Base-by-base conservation (phyloP, 495 filamentous ascomycete genomes). In the Daldinia childiae region DNA sequence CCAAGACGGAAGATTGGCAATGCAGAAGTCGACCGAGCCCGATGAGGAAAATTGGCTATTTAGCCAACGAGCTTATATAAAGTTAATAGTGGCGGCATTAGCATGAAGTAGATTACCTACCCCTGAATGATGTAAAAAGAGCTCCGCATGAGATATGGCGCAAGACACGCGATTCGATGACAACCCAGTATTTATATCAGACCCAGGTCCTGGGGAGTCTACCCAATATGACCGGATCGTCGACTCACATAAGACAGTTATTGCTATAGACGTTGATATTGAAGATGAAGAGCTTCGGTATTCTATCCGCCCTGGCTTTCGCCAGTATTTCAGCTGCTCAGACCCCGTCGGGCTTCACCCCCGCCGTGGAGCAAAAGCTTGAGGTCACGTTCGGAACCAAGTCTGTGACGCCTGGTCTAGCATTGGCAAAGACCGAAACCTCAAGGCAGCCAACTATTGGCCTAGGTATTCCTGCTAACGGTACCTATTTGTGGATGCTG, bases 401-500 rank as follows among this genome's bases (percentile, higher is more conserved):
- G 56, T 65, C 83, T 24, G 74, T 73, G 0, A 78, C 78, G 3
- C 80, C 82, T 0, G 83, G 83, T 9, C 71, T 78, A 17, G 70
- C 76, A 26, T 15, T 84, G 29, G 75, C 78, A 3, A 84, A 81
- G 64, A 66, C 81, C 64, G 75, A 80, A 4, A 81, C 79, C 6
- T 70, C 80, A 2, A 79, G 75, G 39, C 76, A 77, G 41, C 84
- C 84, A 6, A 80, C 78, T 2, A 79, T 85, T 30, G 83, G 84
- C 2, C 74, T 82, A 24, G 78, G 71, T 4, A 75, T 76, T 29
- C 72, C 62, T 6, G 74, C 77, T 0, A 78, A 75, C 7, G 79
- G 79, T 17, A 81, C 81, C 15, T 86, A 84, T 57, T 52, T 86
- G 15, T 82, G 81, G 72, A 74, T 82, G 62, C 76, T 86, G 79